Percentiles rank a stretch among this genome's conserved stretches.
phyloP scores from a whole-genome alignment of 169 alveolate genomes.

The Cardiosporidium cionae region DNA sequence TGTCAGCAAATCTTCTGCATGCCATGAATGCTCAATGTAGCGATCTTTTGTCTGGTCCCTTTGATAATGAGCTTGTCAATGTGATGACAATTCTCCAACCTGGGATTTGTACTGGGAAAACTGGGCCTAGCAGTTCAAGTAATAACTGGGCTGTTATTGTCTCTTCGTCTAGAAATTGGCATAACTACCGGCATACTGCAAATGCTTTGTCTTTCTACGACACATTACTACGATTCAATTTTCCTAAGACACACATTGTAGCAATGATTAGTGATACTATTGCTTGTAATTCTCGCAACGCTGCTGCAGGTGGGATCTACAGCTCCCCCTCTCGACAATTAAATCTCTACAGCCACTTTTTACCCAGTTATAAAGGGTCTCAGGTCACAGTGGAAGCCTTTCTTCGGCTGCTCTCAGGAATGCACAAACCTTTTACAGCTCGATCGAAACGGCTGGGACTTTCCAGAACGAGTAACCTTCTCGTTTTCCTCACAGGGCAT shows the following conservation, averaged over 20 bases:
- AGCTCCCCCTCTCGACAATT: background rate
- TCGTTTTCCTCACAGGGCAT: background rate
- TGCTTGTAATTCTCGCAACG: background rate
- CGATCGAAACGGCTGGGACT: background rate
- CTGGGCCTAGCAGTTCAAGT: no score
- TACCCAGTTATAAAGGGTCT: background rate
- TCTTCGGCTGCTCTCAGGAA: background rate
- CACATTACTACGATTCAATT: slow-evolving; percentile 58
- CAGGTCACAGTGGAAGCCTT: background rate
- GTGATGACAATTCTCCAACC: no score
- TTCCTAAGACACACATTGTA: slow-evolving; percentile 21
- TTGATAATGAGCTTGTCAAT: no score
- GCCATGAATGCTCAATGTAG: no score
- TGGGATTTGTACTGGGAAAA: no score
- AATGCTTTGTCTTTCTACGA: slow-evolving; percentile 64
- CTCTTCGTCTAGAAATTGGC: slow-evolving; percentile 69
- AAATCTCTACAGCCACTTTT: background rate
- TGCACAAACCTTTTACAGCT: background rate
- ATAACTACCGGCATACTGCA: slow-evolving; percentile 76
- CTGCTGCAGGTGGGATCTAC: background rate
- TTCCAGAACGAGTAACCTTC: background rate
- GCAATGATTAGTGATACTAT: background rate
- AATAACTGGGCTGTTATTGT: slow-evolving; percentile 66
- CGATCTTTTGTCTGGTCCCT: no score
- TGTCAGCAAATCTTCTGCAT: no score